Evolutionary conservation across 495 filamentous ascomycete species (phyloP), one percentile per base, ranked within the genome.

Genomic region (Clohesyomyces aquaticus): DNA sequence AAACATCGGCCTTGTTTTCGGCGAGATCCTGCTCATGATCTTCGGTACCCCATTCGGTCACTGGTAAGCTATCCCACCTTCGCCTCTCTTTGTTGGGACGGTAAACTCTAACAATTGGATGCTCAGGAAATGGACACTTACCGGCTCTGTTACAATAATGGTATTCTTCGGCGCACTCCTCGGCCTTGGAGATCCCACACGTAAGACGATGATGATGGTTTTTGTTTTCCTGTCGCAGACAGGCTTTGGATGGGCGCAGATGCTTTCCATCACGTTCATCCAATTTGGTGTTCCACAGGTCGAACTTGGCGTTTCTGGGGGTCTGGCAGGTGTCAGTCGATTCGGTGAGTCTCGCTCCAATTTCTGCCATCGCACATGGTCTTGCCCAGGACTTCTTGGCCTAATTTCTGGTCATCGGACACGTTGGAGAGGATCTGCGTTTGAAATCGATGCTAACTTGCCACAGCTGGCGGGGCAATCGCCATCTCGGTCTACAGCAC

Each of bases 181-280:
- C 45, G 74, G 65, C 4, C 60, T 76, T 9, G 73, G 65, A 11
- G 72, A 63, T 14, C 69, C 69, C 4, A 45, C 43, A 18, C 72
- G 70, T 55, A 75, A 73, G 42, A 64, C 62, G 3, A 60, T 72
- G 55, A 74, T 76, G 67, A 75, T 75, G 51, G 72, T 72, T 19
- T 75, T 76, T 48, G 65, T 74, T 12, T 74, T 76, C 43, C 56
- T 76, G 10, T 61, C 42, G 14, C 68, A 73, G 49, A 67, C 64
- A 14, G 72, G 67, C 3, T 76, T 72, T 49, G 71, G 69, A n/a
- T 69, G 69, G 66, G 66, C 66, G 0, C 70, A 70, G 43, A 72
- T 70, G 32, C 63, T 73, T 16, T 55, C 49, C 11, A 71, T 73
- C 53, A 63, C 69, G 3, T 67, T 67, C 32, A 65, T 69, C 22